Base-by-base conservation (phyloP, 2,329 filamentous ascomycete species). In the Diaporthe sp. region DNA sequence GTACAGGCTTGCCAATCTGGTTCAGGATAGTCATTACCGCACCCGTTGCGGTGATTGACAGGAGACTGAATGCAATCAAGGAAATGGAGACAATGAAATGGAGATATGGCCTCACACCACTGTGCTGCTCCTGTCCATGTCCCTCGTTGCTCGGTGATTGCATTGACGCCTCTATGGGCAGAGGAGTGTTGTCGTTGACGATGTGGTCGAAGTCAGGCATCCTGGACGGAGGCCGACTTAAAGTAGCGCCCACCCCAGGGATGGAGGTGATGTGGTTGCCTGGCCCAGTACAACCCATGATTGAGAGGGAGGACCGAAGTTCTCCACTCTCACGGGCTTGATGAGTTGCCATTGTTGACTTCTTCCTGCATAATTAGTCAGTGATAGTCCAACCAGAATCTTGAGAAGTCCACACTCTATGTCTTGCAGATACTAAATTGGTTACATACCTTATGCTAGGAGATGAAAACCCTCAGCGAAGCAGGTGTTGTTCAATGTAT, bases 171-270 rank as follows among this genome's bases (percentile, higher is more conserved):
- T 22, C 56, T 9, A 17, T 2, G 3, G 6, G 37, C 17, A 30
- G 10, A n/a, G 19, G 9, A 1, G 30, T 7, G 9, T 25, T 6
- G 7, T n/a, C 8, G 0, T 35, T 3, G 0, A n/a, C 5, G 0
- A 66, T 10, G 3, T 35, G 22, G 0, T 9, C 4, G 2, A 68
- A 27, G 8, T 68, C 13, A 1, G 44, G 47, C n/a, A 51, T 37
- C 1, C 32, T 13, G 0, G 47, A 53, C 0, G 32, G 39, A 0
- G 59, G 63, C 4, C 30, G n/a, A 44, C 72, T 71, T 3, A 58
- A 35, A 1, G 13, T 30, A 1, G 51, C 22, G 1, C 22, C 15
- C 1, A 35, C 9, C n/a, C n/a, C n/a, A n/a, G n/a, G n/a, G n/a
- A n/a, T 9, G 42, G 13, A 44, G 42, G 19, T 47, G 44, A 9